phyloP scores from a whole-genome alignment of 352 stramenopile genomes.

The Hyaloperonospora brassicae region DNA sequence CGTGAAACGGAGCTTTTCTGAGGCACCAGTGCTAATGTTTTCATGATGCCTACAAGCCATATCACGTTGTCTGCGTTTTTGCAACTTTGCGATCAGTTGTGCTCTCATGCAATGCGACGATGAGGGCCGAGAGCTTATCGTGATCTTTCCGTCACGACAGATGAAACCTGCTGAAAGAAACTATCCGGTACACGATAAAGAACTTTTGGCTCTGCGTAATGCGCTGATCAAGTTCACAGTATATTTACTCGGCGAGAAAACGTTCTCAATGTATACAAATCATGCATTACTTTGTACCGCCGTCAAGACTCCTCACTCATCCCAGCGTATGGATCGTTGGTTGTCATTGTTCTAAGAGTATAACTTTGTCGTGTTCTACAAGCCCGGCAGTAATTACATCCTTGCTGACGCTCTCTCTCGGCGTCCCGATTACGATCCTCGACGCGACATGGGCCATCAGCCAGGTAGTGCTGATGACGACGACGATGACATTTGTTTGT shows the following conservation, averaged over 20 bases:
- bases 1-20: not conserved
- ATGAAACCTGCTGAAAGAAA: too few relatives aligned
- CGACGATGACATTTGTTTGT: not conserved
- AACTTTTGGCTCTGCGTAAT: too few relatives aligned
- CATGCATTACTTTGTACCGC: too few relatives aligned
- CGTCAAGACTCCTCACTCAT: not conserved
- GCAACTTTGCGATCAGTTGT: not conserved
- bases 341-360: not conserved
- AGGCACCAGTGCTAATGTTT: not conserved
- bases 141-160: not conserved
- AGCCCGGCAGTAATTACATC: not conserved
- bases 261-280: too few relatives aligned
- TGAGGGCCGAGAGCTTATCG: not conserved
- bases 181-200: too few relatives aligned
- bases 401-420: not conserved
- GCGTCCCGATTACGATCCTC: not conserved
- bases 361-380: not conserved
- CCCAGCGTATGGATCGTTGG: not conserved
- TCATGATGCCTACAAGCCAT: not conserved
- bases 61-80: not conserved
- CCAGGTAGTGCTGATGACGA: not conserved
- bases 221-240: too few relatives aligned
- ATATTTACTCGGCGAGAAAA: too few relatives aligned
- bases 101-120: not conserved
- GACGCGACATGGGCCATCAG: constrained; percentile 1